These are phyloP conservation scores for Sporobolomyces roseus DNA, from an alignment of 768 basidiomycete genomes.

Conservation along the genomic window DNA sequence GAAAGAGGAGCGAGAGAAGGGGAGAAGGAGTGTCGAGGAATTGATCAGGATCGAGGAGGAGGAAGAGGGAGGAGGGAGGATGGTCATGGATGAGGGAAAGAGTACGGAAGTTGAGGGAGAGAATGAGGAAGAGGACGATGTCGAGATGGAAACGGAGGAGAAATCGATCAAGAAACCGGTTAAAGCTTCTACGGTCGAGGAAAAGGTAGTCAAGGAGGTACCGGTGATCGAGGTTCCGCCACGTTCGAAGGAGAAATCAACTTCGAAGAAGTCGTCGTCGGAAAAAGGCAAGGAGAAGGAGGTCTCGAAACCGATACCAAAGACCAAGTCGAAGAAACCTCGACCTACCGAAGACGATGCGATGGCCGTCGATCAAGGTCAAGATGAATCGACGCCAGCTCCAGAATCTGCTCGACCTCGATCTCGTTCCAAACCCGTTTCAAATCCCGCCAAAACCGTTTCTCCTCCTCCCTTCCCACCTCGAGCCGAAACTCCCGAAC, in stretches of 20 bases:
- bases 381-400: too few relatives aligned
- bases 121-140: neutral
- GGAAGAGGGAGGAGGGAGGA: neutral
- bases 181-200: neutral
- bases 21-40: slow-evolving; percentile 15
- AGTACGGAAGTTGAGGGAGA: neutral
- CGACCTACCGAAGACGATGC: neutral
- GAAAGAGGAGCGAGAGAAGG: neutral
- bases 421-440: neutral
- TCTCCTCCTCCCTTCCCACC: neutral
- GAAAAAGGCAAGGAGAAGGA: too few relatives aligned
- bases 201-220: neutral
- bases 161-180: neutral
- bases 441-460: neutral
- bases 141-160: neutral
- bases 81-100: neutral
- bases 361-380: neutral
- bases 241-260: too few relatives aligned
- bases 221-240: slow-evolving; percentile 3
- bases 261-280: too few relatives aligned
- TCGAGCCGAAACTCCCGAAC: slow-evolving; percentile 7
- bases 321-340: neutral
- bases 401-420: neutral
- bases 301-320: too few relatives aligned
- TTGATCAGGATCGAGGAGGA: slow-evolving; percentile 22